Evolutionary conservation across 1,139 yeast species (phyloP).

Genomic region (Geotrichum cucujoidarum): DNA sequence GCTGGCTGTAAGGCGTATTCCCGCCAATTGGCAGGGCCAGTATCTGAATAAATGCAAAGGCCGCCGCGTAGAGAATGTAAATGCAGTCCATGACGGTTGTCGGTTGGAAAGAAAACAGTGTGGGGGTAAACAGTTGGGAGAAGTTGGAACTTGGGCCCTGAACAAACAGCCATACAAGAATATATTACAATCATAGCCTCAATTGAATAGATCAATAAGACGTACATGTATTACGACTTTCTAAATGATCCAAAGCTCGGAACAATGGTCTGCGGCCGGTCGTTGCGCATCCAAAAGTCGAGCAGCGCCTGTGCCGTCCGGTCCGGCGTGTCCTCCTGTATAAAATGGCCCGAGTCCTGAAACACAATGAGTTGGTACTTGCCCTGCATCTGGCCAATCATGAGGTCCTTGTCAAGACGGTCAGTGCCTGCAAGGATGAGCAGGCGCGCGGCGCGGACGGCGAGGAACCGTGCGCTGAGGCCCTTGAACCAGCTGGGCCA

Average conservation of each 20-base stretch:
- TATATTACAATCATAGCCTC: background rate
- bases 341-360: conserved; percentile 79
- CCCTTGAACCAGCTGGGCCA: conserved; percentile 84
- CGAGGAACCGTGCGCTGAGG: conserved; percentile 60
- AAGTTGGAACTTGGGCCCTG: background rate
- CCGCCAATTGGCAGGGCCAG: background rate
- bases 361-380: conserved; percentile 85
- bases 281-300: conserved; percentile 54
- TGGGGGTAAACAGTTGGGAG: background rate
- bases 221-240: background rate
- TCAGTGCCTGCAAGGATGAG: conserved; percentile 88
- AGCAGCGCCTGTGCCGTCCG: conserved; percentile 49
- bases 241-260: conserved; percentile 34
- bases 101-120: background rate
- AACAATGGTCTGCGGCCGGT: conserved; percentile 33
- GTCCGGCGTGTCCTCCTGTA: conserved; percentile 82
- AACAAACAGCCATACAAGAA: background rate
- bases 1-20: conserved; percentile 23
- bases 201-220: background rate
- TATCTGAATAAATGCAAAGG: background rate
- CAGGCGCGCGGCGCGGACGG: conserved; percentile 56
- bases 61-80: background rate
- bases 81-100: background rate
- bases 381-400: conserved; percentile 93
- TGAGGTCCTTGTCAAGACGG: conserved; percentile 72